A percentile compares a stretch with the other conserved stretches of the same genome.
These are phyloP conservation scores for Citrus cavaleriei DNA, from an alignment of 345 rosid genomes.

Conservation along the genomic window DNA sequence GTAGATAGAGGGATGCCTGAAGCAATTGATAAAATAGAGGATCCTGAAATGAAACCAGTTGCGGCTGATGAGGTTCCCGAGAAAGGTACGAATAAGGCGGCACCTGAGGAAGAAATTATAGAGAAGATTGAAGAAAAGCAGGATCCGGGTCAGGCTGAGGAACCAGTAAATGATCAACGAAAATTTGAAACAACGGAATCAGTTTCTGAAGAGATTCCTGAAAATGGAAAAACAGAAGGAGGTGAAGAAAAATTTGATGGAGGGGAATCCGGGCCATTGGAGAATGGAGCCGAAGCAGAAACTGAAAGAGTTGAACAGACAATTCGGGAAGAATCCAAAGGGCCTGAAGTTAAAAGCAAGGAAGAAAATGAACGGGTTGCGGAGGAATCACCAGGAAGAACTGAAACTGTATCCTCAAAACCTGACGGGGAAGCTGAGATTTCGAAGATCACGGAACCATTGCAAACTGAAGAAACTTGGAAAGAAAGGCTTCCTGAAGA, in stretches of 20 bases:
- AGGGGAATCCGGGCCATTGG: neutral
- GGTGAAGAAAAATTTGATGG: neutral
- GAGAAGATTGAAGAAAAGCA: neutral
- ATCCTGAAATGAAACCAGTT: slow-evolving; percentile 5
- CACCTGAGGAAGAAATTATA: neutral
- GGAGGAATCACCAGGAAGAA: neutral
- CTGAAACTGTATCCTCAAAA: neutral
- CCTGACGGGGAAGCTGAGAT: slow-evolving; percentile 1
- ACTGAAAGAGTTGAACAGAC: slow-evolving; percentile 13
- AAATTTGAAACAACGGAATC: neutral
- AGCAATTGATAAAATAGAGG: slow-evolving; percentile 6
- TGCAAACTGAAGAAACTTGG: neutral
- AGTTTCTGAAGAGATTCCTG: slow-evolving; percentile 2
- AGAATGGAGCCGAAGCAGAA: slow-evolving; percentile 9
- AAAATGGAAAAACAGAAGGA: slow-evolving; percentile 8
- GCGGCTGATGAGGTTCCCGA: slow-evolving; percentile 11
- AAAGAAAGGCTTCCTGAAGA: slow-evolving; percentile 8
- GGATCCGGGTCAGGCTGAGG: slow-evolving; percentile 16
- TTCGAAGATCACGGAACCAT: neutral
- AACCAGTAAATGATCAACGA: neutral
- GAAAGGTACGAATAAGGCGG: neutral
- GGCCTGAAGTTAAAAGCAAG: neutral
- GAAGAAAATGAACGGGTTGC: slow-evolving; percentile 7
- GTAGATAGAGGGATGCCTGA: neutral
- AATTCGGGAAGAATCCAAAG: neutral